phyloP scores from a whole-genome alignment of 345 rosid genomes.

The Orychophragmus violaceus region DNA sequence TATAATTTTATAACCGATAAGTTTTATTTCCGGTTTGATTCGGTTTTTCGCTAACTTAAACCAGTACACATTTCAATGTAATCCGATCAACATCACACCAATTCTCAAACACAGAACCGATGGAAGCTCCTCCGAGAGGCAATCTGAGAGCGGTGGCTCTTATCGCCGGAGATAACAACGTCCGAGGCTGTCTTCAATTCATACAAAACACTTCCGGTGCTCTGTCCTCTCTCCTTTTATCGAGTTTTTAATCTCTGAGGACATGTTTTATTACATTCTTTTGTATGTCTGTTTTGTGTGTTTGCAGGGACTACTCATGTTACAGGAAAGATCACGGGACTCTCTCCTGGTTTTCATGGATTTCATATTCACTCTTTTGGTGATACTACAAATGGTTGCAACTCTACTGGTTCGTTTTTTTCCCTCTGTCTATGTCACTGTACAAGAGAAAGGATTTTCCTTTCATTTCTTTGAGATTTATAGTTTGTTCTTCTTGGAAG shows the following conservation, averaged over 20 bases:
- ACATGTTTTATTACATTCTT: not conserved
- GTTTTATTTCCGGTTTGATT: conserved; percentile 11
- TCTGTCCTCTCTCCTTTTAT: conserved; percentile 10
- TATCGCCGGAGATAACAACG: conserved; percentile 53
- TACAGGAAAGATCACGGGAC: conserved; percentile 66
- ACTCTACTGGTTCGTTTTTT: conserved; percentile 64
- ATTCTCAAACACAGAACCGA: conserved; percentile 16
- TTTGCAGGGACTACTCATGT: conserved; percentile 67
- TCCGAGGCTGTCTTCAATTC: conserved; percentile 67
- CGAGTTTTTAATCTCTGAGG: not conserved
- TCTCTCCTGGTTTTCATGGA: conserved; percentile 79
- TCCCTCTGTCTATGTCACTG: not conserved
- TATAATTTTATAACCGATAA: not conserved
- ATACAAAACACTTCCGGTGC: conserved; percentile 55
- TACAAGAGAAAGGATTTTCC: not conserved
- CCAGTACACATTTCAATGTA: conserved; percentile 1
- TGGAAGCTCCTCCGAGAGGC: conserved; percentile 38
- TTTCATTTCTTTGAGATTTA: not conserved
- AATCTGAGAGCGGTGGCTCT: conserved; percentile 72
- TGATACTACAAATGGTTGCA: conserved; percentile 95
- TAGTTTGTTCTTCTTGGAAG: not conserved
- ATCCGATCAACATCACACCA: conserved; percentile 1
- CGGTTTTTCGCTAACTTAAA: not conserved
- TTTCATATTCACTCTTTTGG: conserved; percentile 92
- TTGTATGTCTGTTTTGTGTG: not conserved